Evolutionary conservation across 345 rosid genomes (phyloP).

Genomic region (Populus nigra): DNA sequence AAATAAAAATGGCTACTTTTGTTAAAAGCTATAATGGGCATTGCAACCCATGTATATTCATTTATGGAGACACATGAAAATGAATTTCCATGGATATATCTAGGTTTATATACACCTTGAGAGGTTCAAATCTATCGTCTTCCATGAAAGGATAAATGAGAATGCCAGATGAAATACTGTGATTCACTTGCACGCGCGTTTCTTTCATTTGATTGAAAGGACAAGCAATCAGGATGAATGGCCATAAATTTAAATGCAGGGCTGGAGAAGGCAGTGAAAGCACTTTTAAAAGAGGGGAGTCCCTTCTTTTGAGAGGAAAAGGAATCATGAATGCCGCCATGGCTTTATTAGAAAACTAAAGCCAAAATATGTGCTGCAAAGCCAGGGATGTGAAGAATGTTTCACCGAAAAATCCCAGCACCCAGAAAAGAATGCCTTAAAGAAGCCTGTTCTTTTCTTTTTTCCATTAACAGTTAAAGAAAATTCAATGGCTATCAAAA

Average conservation of each 20-base stretch:
- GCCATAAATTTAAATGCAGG: not conserved
- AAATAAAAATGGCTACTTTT: not conserved
- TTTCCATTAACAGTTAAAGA: not conserved
- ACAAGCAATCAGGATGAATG: not conserved
- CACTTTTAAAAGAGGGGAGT: not conserved
- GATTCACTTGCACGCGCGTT: too few relatives aligned
- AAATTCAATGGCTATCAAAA: not conserved
- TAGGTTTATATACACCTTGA: not conserved
- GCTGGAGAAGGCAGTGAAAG: not conserved
- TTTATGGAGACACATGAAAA: too few relatives aligned
- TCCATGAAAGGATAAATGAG: not conserved
- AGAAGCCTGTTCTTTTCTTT: not conserved
- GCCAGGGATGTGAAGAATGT: slow-evolving; percentile 11
- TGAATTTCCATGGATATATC: too few relatives aligned
- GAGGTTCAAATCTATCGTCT: not conserved
- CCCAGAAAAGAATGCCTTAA: not conserved
- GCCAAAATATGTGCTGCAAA: slow-evolving; percentile 7
- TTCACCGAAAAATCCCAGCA: not conserved
- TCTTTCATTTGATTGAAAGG: not conserved
- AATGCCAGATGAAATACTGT: not conserved
- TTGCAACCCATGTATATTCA: not conserved
- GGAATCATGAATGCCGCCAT: not conserved
- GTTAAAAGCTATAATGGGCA: not conserved
- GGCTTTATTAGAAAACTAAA: not conserved
- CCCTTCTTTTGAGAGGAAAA: not conserved